Evolutionary conservation across 495 filamentous ascomycete genomes (phyloP).

Genomic region (Oidiodendron maius): DNA sequence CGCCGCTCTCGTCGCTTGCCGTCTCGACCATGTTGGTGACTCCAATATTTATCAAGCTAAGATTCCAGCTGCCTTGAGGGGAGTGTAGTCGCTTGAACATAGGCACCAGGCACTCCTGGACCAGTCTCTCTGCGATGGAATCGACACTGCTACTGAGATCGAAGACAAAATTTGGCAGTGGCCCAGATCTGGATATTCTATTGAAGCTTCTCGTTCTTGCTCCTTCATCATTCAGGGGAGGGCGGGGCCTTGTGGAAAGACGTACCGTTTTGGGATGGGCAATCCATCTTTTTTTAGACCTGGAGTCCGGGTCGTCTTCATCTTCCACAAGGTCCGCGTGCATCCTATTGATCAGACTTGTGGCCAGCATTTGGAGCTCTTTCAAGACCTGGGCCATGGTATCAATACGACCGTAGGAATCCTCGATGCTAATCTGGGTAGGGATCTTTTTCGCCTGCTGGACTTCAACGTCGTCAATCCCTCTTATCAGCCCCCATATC

Average conservation of each 20-base stretch:
- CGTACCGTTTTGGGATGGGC: slow-evolving; percentile 67
- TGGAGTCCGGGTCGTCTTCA: slow-evolving; percentile 23
- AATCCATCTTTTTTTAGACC: slow-evolving; percentile 45
- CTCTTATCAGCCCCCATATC: slow-evolving; percentile 56
- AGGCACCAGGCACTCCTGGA: slow-evolving; percentile 56
- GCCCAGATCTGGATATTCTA: slow-evolving; percentile 65
- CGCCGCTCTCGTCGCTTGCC: slow-evolving; percentile 40
- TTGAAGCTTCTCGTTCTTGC: slow-evolving; percentile 44
- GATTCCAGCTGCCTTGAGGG: slow-evolving; percentile 55
- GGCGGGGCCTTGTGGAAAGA: slow-evolving; percentile 66
- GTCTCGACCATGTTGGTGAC: slow-evolving; percentile 76
- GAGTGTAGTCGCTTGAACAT: slow-evolving; percentile 73
- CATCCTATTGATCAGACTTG: slow-evolving; percentile 74
- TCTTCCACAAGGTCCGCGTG: slow-evolving; percentile 62
- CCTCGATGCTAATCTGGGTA: slow-evolving; percentile 89
- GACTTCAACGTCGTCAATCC: slow-evolving; percentile 61
- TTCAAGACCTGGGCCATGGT: slow-evolving; percentile 48
- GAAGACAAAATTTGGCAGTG: slow-evolving; percentile 66
- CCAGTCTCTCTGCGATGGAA: slow-evolving; percentile 58
- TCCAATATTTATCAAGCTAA: slow-evolving; percentile 79
- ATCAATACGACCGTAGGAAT: slow-evolving; percentile 68
- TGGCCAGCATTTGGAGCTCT: slow-evolving; percentile 57
- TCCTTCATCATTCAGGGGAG: slow-evolving; percentile 46
- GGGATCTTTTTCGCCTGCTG: slow-evolving; percentile 65
- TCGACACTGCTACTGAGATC: slow-evolving; percentile 50